Evolutionary conservation across 306 rosid species (phyloP), one percentile per base, ranked within the genome.

Genomic region (Quercus cerris): DNA sequence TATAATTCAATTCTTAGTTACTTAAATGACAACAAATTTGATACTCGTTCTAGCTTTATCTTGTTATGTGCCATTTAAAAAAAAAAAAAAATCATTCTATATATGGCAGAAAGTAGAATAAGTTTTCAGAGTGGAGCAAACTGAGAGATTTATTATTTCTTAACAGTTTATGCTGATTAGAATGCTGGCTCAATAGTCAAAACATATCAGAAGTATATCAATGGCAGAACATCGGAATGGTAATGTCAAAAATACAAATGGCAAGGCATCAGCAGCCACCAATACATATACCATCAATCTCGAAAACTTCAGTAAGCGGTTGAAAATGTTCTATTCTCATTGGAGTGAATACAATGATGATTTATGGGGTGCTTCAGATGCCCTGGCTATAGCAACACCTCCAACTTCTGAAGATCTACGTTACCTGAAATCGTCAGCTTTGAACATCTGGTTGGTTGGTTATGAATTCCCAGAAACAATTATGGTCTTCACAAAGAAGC

Each of bases 401-500:
- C 97, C 97, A 61, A 84, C 92, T 66, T 91, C 99, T 1, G 99
- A 94, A 25, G 99, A 94, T 77, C 86, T 94, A 81, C 94, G 99
- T 19, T 94, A 92, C 83, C 87, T 91, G 52, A 94, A 94, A 76
- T 94, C 99, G 57, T 90, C 99, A 0, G 94, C 99, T 3, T 86
- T 94, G 70, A 90, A 86, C 68, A 87, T 90, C 59, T 94, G 99
- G 97, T 76, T 94, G 75, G 84, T 94, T 15, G 97, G 97, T 19
- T 94, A 91, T 75, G 99, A 94, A 87, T 91, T 94, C 84, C 99
- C 99, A 0, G 99, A 91, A 77, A 94, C 97, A 2, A 89, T 94
- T 22, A 90, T 94, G 93, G 99, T 93, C 28, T 92, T 94, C 85
- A 88, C 77, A 78, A 89, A 88, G 88, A 87, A 86, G 80, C 94